Evolutionary conservation across 495 filamentous ascomycete genomes (phyloP).

Genomic region (Ramalina intermedia): DNA sequence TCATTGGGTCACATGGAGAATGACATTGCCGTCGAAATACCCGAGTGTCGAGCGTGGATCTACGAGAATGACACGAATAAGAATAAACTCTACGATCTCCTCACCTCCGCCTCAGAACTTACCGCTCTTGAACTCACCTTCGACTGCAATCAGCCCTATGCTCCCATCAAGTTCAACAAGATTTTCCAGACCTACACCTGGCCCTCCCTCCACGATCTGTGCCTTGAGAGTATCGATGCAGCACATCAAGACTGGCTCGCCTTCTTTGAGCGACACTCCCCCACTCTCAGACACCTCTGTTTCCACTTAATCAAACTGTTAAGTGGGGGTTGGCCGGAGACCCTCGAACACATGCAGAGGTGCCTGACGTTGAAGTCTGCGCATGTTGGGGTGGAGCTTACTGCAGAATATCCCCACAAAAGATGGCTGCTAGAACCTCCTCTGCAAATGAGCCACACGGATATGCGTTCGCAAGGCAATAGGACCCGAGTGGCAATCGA

Average conservation of each 20-base stretch:
- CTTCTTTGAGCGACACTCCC: slow-evolving; percentile 1
- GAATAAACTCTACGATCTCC: background rate
- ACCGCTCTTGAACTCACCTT: background rate
- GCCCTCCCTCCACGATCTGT: background rate
- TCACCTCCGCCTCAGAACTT: background rate
- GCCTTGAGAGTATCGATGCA: background rate
- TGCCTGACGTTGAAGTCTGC: background rate
- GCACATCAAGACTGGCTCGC: background rate
- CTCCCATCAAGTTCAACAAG: background rate
- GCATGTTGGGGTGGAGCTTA: background rate
- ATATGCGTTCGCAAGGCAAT: too few relatives aligned
- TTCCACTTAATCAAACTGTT: background rate
- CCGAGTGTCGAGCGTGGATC: background rate
- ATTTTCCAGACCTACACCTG: background rate
- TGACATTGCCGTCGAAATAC: background rate
- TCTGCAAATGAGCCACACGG: too few relatives aligned
- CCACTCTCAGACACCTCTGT: background rate
- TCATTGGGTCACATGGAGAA: background rate
- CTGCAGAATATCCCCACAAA: too few relatives aligned
- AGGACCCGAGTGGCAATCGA: too few relatives aligned
- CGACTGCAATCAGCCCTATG: background rate
- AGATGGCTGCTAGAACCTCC: too few relatives aligned
- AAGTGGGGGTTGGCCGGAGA: background rate
- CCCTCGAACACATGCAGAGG: slow-evolving; percentile 1
- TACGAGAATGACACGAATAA: background rate